phyloP scores from a whole-genome alignment of 2,329 filamentous ascomycete genomes.

The Fusarium aywerte region DNA sequence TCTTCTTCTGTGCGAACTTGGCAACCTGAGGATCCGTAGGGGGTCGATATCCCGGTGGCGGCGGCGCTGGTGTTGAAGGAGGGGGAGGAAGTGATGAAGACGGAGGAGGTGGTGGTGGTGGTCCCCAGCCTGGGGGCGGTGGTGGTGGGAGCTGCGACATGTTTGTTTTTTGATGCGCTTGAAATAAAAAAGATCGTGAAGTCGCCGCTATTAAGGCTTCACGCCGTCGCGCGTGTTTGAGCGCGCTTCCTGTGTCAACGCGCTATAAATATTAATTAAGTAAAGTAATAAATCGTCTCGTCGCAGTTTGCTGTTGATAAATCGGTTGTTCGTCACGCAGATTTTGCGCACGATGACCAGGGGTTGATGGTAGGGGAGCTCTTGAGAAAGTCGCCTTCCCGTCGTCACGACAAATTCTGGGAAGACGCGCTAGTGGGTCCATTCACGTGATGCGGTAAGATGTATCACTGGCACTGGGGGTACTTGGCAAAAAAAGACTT shows the following conservation, averaged over 20 bases:
- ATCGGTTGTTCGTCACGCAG: slow-evolving; percentile 46
- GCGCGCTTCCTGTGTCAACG: slow-evolving; percentile 46
- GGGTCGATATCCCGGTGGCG: slow-evolving; percentile 86
- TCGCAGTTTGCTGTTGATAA: slow-evolving; percentile 33
- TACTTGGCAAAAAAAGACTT: too few relatives aligned
- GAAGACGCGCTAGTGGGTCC: slow-evolving; percentile 43
- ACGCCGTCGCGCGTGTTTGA: slow-evolving; percentile 52
- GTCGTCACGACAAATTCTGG: slow-evolving; percentile 52
- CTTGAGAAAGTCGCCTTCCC: slow-evolving; percentile 39
- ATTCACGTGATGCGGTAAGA: slow-evolving; percentile 37
- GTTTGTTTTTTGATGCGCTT: slow-evolving; percentile 47
- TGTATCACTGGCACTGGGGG: too few relatives aligned
- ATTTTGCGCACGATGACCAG: slow-evolving; percentile 46
- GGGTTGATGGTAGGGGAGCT: slow-evolving; percentile 44
- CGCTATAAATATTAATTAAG: slow-evolving; percentile 24
- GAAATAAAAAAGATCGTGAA: slow-evolving; percentile 36
- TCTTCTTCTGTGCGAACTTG: slow-evolving; percentile 99
- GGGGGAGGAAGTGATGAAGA: slow-evolving; percentile 67
- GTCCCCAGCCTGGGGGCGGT: slow-evolving; percentile 68
- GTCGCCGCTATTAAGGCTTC: slow-evolving; percentile 46
- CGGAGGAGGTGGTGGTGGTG: slow-evolving; percentile 67
- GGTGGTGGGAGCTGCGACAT: slow-evolving; percentile 68
- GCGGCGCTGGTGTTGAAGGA: slow-evolving; percentile 71
- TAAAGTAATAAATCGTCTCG: not conserved
- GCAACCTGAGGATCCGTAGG: slow-evolving; percentile 84